Conservation (phyloP, 306 rosid species). For the Sesbania bispinosa region DNA sequence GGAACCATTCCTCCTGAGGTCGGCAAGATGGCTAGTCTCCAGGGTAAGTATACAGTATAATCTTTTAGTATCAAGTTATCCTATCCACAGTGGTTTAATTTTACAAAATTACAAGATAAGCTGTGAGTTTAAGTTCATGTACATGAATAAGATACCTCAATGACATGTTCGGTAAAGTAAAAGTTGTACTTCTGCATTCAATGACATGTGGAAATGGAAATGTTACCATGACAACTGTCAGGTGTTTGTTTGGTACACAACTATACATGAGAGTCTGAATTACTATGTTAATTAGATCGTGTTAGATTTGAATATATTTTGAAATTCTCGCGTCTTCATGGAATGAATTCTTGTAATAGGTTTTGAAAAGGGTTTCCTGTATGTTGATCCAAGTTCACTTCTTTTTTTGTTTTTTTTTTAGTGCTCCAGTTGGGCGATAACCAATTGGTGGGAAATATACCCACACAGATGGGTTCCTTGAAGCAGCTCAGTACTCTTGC, state of each 20-base stretch:
- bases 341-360: no score
- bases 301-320: neutral
- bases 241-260: neutral
- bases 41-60: slow-evolving; percentile 40
- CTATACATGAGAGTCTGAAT: neutral
- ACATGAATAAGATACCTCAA: no score
- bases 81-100: neutral
- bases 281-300: neutral
- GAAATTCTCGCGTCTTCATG: neutral
- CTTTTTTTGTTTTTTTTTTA: slow-evolving; percentile 9
- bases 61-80: neutral
- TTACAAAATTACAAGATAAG: neutral
- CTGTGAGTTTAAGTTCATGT: neutral
- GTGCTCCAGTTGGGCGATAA: slow-evolving; percentile 82
- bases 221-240: neutral
- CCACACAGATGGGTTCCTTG: slow-evolving; percentile 58
- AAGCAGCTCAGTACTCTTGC: slow-evolving; percentile 65
- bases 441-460: slow-evolving; percentile 68
- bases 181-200: neutral
- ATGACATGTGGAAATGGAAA: neutral
- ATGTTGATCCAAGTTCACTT: neutral
- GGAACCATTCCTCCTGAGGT: slow-evolving; percentile 68
- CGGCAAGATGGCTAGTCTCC: slow-evolving; percentile 69
- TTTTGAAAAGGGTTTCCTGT: neutral
- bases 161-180: neutral